Evolutionary conservation across 192 early-diverging fungal species (phyloP).

Genomic region (Entomortierella parvispora): DNA sequence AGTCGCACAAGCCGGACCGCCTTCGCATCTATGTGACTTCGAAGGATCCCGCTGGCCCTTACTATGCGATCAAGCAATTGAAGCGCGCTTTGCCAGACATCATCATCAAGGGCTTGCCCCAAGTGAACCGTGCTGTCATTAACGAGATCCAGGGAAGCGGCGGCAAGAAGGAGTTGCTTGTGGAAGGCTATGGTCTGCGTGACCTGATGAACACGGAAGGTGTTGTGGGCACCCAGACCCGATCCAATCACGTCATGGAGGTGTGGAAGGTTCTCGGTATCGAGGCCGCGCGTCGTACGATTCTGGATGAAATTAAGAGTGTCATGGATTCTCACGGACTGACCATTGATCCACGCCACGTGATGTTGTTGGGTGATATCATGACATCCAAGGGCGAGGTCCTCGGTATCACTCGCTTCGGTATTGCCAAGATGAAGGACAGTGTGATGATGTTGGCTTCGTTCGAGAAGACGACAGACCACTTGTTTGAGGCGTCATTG

Average conservation of each 20-base stretch:
- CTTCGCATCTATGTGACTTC: conserved; percentile 73
- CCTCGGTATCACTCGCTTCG: conserved; percentile 97
- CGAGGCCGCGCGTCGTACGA: conserved; percentile 92
- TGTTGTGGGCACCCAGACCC: conserved; percentile 80
- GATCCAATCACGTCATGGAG: conserved; percentile 95
- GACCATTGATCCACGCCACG: conserved; percentile 94
- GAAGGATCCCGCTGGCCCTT: conserved; percentile 68
- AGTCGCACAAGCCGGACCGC: conserved; percentile 65
- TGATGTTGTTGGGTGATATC: conserved; percentile 96
- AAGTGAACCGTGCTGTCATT: conserved; percentile 89
- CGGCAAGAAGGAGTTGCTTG: conserved; percentile 74
- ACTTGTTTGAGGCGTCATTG: conserved; percentile 97
- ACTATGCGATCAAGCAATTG: conserved; percentile 81
- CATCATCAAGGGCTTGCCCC: conserved; percentile 87
- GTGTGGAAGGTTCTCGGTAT: conserved; percentile 91
- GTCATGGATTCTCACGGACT: conserved; percentile 92
- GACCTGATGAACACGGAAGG: conserved; percentile 97
- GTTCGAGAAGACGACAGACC: conserved; percentile 99
- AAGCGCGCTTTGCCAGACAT: conserved; percentile 89
- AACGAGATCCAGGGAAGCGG: conserved; percentile 66
- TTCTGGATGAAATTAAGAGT: conserved; percentile 87
- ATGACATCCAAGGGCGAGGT: conserved; percentile 99
- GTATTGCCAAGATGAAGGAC: conserved; percentile 99
- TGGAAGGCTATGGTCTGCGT: conserved; percentile 93
- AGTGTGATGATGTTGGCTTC: conserved; percentile 99